Base-by-base conservation (phyloP, 805 yeast species). In the Tetrapisispora taiwanensis region DNA sequence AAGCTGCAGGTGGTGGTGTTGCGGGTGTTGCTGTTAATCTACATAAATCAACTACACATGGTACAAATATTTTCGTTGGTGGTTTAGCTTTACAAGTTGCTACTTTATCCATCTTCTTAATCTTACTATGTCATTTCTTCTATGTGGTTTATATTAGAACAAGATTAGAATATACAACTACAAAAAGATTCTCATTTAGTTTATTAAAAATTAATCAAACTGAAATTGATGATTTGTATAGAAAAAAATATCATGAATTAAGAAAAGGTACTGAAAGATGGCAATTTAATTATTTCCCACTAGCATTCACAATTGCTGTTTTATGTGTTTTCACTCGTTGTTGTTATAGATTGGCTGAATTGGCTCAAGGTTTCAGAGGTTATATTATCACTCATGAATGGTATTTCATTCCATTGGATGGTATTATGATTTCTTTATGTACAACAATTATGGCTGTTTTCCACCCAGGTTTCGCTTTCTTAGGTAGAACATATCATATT, bases 41-140 rank as follows among this genome's bases (percentile, higher is more conserved):
- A 3, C 55, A 55, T 35, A 58, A 65, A 14, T 45, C 58, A 6
- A 34, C 52, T 1, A 34, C 39, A 4, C 35, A 43, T 5, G 66
- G 66, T 42, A 55, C 52, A 8, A 51, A 60, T 37, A 51, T 82
- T 40, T 83, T 87, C 81, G 74, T 85, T 37, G 89, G 75, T 2
- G 95, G 95, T 7, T 69, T 87, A 41, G 82, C 81, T 0, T 71
- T 82, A 55, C 95, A 88, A 64, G 90, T 85, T 6, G 62, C 74
- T 5, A 72, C 85, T 4, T 82, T 87, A 81, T 53, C 73, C 1
- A 44, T 79, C 1, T 88, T 84, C 60, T 60, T 79, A 27, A 20
- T 64, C 5, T 62, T 83, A 13, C 72, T 75, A 67, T 55, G 61
- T 31, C 66, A 68, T 41, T 76, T 83, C 60, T 51, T 72, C 19